Evolutionary conservation across 2,329 filamentous ascomycete species (phyloP).

Genomic region (Chaetomium globosum): DNA sequence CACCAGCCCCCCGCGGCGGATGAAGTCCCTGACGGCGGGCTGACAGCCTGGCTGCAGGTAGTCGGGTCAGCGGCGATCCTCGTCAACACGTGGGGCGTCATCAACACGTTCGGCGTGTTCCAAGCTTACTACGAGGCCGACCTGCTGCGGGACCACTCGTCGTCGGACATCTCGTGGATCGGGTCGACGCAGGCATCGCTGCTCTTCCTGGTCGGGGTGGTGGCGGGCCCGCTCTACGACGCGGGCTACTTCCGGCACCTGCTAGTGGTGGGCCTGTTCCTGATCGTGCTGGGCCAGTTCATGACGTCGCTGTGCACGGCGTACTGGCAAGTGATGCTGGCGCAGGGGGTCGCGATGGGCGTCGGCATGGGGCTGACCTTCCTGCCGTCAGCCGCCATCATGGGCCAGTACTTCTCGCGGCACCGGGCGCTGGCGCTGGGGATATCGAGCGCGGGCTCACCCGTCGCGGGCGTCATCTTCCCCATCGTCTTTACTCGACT

Average conservation of each 20-base stretch:
- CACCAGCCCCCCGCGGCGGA: slow-evolving; percentile 1
- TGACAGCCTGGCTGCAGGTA: slow-evolving; percentile 47
- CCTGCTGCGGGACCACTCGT: slow-evolving; percentile 40
- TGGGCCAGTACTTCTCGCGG: slow-evolving; percentile 47
- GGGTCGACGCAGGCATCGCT: slow-evolving; percentile 52
- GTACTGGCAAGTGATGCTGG: slow-evolving; percentile 49
- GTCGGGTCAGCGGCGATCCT: slow-evolving; percentile 45
- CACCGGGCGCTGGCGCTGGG: slow-evolving; percentile 49
- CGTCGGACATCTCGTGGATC: slow-evolving; percentile 51
- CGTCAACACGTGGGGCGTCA: slow-evolving; percentile 45
- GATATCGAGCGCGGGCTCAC: slow-evolving; percentile 44
- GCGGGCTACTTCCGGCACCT: slow-evolving; percentile 49
- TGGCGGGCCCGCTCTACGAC: slow-evolving; percentile 53
- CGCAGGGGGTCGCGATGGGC: slow-evolving; percentile 49
- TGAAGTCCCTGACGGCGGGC: slow-evolving; percentile 42
- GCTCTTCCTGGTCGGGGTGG: slow-evolving; percentile 47
- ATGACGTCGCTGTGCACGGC: slow-evolving; percentile 44
- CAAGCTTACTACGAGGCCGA: slow-evolving; percentile 49
- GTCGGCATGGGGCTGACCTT: slow-evolving; percentile 47
- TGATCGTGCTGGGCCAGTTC: slow-evolving; percentile 53
- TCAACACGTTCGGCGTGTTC: slow-evolving; percentile 52
- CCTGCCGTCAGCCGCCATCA: slow-evolving; percentile 46
- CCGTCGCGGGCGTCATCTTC: slow-evolving; percentile 50
- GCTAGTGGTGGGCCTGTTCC: slow-evolving; percentile 46
- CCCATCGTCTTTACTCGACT: slow-evolving; percentile 48